Conservation (phyloP, 1,139 yeast genomes). For the Martiniozyma asiatica region DNA sequence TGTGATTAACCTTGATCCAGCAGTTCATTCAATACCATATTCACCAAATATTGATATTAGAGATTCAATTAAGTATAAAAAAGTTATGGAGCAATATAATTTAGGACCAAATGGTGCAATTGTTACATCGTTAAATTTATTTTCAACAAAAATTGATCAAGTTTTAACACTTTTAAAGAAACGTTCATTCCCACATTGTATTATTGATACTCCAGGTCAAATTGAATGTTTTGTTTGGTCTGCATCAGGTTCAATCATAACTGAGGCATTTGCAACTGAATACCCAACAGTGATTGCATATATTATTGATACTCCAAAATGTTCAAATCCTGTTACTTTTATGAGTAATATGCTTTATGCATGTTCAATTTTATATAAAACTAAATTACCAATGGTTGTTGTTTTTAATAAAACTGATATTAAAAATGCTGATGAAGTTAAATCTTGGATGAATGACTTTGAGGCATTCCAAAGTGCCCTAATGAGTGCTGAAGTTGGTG, state of each 20-base stretch:
- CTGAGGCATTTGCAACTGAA: constrained; percentile 92
- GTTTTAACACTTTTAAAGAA: constrained; percentile 80
- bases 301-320: constrained; percentile 92
- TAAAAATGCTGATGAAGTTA: constrained; percentile 72
- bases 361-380: constrained; percentile 90
- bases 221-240: constrained; percentile 96
- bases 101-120: constrained; percentile 98
- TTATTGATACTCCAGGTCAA: constrained; percentile 97
- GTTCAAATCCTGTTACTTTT: constrained; percentile 88
- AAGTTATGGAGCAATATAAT: constrained; percentile 87
- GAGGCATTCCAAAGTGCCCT: constrained; percentile 81
- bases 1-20: constrained; percentile 92
- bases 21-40: constrained; percentile 83
- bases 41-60: constrained; percentile 93
- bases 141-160: constrained; percentile 93
- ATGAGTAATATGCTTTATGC: constrained; percentile 98
- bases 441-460: constrained; percentile 96
- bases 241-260: constrained; percentile 92
- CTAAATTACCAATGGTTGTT: constrained; percentile 91
- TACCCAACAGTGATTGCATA: constrained; percentile 95
- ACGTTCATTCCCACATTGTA: constrained; percentile 56
- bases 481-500: constrained; percentile 49
- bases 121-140: constrained; percentile 84
- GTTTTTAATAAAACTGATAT: constrained; percentile 95
- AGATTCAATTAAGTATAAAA: constrained; percentile 89